phyloP scores from a whole-genome alignment of 192 early-diverging fungal genomes.

The Coemansia sp. region DNA sequence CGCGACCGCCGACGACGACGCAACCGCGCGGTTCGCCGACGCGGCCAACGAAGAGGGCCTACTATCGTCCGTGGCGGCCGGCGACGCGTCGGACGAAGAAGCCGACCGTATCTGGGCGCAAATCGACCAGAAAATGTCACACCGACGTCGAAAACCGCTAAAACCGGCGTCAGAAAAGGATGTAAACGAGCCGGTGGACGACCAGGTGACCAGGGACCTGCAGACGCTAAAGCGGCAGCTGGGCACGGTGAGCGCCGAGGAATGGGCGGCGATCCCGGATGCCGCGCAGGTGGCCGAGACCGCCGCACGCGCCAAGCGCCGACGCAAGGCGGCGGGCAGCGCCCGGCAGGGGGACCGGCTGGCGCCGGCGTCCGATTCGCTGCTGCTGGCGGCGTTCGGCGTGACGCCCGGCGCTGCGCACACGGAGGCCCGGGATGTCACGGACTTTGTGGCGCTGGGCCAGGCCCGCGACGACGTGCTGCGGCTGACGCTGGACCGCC shows the following conservation, averaged over 20 bases:
- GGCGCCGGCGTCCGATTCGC: conserved; percentile 61
- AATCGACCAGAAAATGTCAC: conserved; percentile 89
- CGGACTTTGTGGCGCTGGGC: conserved; percentile 85
- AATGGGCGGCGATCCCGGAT: conserved; percentile 78
- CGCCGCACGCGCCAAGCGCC: conserved; percentile 61
- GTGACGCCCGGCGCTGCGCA: background rate
- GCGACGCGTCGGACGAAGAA: conserved; percentile 97
- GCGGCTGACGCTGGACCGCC: conserved; percentile 77
- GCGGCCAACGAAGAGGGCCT: conserved; percentile 88
- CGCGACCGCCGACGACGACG: conserved; percentile 10
- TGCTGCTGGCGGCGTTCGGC: conserved; percentile 44
- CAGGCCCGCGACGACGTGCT: conserved; percentile 86
- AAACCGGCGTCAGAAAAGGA: conserved; percentile 71
- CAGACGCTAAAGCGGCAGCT: conserved; percentile 86
- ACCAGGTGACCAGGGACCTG: conserved; percentile 54
- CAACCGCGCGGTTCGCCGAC: conserved; percentile 62
- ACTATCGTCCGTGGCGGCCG: conserved; percentile 80
- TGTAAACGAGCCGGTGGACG: conserved; percentile 66
- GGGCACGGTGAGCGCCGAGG: conserved; percentile 69
- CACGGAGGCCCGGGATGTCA: conserved; percentile 26
- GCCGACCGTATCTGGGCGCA: conserved; percentile 89
- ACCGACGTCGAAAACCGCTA: too few relatives aligned
- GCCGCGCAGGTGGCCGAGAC: conserved; percentile 69
- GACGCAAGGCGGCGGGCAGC: conserved; percentile 51
- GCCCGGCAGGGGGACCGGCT: conserved; percentile 32